Evolutionary conservation across 1,284 basidiomycete species (phyloP), one percentile per base, ranked within the genome.

Genomic region (Cystobasidium sp.): DNA sequence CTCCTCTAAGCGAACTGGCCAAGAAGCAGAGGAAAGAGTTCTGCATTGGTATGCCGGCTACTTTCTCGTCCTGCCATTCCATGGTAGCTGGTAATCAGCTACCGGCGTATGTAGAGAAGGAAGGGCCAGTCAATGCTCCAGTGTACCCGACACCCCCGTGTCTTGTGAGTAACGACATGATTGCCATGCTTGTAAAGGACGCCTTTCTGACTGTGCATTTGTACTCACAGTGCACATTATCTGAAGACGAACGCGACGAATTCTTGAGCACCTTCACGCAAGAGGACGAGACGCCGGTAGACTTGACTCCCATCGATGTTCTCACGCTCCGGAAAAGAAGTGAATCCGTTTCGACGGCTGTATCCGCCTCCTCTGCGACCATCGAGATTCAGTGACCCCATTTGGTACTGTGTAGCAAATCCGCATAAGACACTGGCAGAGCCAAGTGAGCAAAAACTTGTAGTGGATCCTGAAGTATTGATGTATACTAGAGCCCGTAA

Each of bases 21-120:
- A 66, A 41, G 47, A 59, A 59, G 41, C 51, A 73, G 37, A 73
- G 41, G 62, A 73, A 73, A 53, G 70, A 73, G 51, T 73, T 62
- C 31, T 53, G 63, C 41, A 73, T 73, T n/a, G 70, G 49, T 9
- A 62, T 53, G 43, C 51, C 62, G 10, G 70, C 63, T 14, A 46
- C 52, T 5, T 64, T 73, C 52, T 73, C 70, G 9, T 73, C 70
- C 37, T 73, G 70, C 46, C 70, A 52, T 43, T 64, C 52, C 22
- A 53, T 66, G 52, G 59, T 73, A n/a, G 70, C 63, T 37, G 61
- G 59, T 3, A 62, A 64, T 14, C 70, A 73, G 53, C 63, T 73
- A 22, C 70, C 70, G n/a, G 70, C 70, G 3, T 73, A 73, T 52
- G 44, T 43, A 6, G 62, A 66, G 46, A 55, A 56, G n/a, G 51